Conservation (phyloP, 164 flowering plant genomes). For the Stephania japonica region DNA sequence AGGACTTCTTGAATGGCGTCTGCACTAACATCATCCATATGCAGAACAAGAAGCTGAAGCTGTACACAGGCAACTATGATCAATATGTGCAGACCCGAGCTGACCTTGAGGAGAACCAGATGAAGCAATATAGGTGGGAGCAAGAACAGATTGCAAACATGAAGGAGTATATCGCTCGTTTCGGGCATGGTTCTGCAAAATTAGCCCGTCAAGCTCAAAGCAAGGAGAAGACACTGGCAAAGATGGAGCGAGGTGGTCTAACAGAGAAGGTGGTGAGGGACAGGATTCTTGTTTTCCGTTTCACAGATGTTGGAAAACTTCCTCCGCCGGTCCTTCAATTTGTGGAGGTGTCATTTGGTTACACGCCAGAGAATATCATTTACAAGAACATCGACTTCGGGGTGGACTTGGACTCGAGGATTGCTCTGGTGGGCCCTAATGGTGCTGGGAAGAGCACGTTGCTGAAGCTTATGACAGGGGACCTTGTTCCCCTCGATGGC, state of each 20-base stretch:
- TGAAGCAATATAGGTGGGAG: constrained; percentile 98
- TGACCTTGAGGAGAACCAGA: constrained; percentile 97
- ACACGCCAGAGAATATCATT: constrained; percentile 81
- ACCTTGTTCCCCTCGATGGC: constrained; percentile 74
- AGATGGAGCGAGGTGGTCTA: constrained; percentile 96
- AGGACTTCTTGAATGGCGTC: constrained; percentile 92
- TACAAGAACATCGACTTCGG: constrained; percentile 92
- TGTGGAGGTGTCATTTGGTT: constrained; percentile 87
- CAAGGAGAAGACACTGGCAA: constrained; percentile 90
- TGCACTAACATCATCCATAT: constrained; percentile 96
- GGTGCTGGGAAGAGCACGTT: constrained; percentile 98
- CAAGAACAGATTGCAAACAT: constrained; percentile 88
- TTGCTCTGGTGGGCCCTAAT: constrained; percentile 94
- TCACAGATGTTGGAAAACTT: constrained; percentile 90
- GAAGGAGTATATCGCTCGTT: constrained; percentile 97
- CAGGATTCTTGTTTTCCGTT: constrained; percentile 70
- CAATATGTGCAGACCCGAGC: constrained; percentile 89
- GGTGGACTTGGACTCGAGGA: constrained; percentile 86
- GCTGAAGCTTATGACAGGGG: constrained; percentile 98
- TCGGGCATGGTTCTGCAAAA: constrained; percentile 97
- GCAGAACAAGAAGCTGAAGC: constrained; percentile 79
- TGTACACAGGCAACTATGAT: constrained; percentile 85
- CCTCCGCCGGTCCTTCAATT: constrained; percentile 98
- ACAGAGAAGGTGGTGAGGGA: constrained; percentile 83
- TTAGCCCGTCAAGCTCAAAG: constrained; percentile 98